Base-by-base conservation (phyloP, 805 yeast genomes). In the Myxozyma nipponensis region DNA sequence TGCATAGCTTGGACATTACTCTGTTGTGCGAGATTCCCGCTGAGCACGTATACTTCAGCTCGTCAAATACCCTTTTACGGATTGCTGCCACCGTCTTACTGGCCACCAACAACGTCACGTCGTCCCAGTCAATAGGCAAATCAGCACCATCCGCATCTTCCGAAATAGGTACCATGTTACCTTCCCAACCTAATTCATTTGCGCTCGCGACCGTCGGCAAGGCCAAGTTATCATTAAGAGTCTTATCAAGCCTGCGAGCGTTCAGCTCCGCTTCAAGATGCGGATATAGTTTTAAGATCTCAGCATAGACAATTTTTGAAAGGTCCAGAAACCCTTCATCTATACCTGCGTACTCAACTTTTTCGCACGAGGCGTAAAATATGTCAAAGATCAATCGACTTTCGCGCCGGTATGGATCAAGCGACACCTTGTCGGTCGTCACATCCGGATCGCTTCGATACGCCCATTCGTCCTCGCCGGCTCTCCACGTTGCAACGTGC, bases 401-500 rank as follows among this genome's bases (percentile, higher is more conserved):
- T 62, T 88, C 96, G 52, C 95, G 69, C 52, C 98, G 73, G 63
- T 91, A 93, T 0, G 96, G 95, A 63, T 93, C 98, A 47, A 93
- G 69, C 1, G 90, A 81, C 2, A 93, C 96, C 67, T 93, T 93
- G 63, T 87, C 86, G 32, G 74, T 67, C 1, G 72, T 76, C 2
- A 84, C 82, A 45, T 71, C 68, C 4, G 73, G 74, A 15, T 79
- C 76, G 13, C 78, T 75, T 32, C 73, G 76, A 61, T 90, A 87
- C 45, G 81, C 77, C 97, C 98, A 91, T 43, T 77, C 76, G 23
- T 82, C 76, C 54, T 86, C 89, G 3, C 98, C 97, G 60, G 83
- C 85, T 61, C 79, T 82, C 72, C 86, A 93, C 0, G 91, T 95
- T 0, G 98, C 96, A 0, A 96, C 95, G 65, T 93, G 98, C 1